Conservation (phyloP, 2,329 filamentous ascomycete species). For the Rutstroemia sp. region DNA sequence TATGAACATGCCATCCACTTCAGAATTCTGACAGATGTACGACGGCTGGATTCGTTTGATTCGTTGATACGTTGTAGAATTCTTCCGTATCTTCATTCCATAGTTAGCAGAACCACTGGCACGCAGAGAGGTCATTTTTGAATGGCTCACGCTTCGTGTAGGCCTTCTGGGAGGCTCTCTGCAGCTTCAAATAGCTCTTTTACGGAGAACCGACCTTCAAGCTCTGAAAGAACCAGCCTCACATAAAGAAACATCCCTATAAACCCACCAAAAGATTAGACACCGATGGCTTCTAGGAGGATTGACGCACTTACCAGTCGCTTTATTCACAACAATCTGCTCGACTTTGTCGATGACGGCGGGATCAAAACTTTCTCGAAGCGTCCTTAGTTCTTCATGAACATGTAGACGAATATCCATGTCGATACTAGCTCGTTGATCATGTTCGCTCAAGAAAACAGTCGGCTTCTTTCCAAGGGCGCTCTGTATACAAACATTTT, state of each 20-base stretch:
- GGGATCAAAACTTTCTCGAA: not conserved
- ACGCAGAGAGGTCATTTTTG: not conserved
- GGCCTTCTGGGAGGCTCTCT: conserved; percentile 7
- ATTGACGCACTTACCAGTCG: conserved; percentile 6
- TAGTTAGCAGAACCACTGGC: not conserved
- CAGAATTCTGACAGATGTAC: conserved; percentile 3
- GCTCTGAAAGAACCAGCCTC: conserved; percentile 7
- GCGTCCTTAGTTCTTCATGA: not conserved
- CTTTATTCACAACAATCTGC: conserved; percentile 8
- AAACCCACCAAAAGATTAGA: not conserved
- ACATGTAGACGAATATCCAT: not conserved
- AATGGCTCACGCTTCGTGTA: conserved; percentile 9
- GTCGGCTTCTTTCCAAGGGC: not conserved
- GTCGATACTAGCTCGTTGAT: not conserved
- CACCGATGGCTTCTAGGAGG: not conserved
- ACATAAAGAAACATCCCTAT: conserved; percentile 16
- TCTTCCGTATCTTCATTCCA: conserved; percentile 5
- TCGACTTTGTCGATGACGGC: not conserved
- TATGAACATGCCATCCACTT: conserved; percentile 13
- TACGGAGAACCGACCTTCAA: conserved; percentile 8
- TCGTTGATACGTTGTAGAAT: conserved; percentile 10
- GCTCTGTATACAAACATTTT: not conserved
- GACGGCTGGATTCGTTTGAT: not conserved
- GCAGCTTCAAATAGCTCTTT: conserved; percentile 1
- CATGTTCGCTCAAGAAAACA: not conserved